phyloP scores from a whole-genome alignment of 2,329 filamentous ascomycete species.

The Aspergillus sp. region DNA sequence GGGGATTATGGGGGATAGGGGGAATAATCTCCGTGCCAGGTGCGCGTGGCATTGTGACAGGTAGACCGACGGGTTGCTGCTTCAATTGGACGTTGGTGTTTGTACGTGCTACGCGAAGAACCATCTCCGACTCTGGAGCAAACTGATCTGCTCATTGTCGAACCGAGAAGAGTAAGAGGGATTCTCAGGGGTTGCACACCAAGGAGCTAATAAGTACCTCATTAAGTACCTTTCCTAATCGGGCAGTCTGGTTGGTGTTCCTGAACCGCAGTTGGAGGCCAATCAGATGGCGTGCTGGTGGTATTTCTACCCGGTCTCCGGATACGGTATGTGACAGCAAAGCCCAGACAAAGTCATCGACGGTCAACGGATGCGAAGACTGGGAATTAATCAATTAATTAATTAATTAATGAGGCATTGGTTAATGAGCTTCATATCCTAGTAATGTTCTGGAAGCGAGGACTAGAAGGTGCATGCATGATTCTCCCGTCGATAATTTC shows the following conservation, averaged over 20 bases:
- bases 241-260: not conserved
- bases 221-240: not conserved
- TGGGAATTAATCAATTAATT: not conserved
- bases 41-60: not conserved
- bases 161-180: no score
- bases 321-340: not conserved
- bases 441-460: not conserved
- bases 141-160: not conserved
- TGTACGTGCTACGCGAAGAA: not conserved
- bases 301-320: not conserved
- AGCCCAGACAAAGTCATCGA: no score
- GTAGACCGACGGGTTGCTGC: not conserved
- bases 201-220: not conserved
- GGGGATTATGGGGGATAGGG: not conserved
- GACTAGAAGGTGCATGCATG: no score
- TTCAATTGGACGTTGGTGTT: no score
- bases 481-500: no score
- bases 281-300: not conserved
- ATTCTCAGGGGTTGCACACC: not conserved
- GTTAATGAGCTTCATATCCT: not conserved
- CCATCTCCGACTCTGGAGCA: not conserved
- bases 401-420: not conserved
- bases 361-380: no score
- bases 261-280: not conserved
- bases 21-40: not conserved